Conservation (phyloP, 352 stramenopile species). For the Globisporangium radiosum region DNA sequence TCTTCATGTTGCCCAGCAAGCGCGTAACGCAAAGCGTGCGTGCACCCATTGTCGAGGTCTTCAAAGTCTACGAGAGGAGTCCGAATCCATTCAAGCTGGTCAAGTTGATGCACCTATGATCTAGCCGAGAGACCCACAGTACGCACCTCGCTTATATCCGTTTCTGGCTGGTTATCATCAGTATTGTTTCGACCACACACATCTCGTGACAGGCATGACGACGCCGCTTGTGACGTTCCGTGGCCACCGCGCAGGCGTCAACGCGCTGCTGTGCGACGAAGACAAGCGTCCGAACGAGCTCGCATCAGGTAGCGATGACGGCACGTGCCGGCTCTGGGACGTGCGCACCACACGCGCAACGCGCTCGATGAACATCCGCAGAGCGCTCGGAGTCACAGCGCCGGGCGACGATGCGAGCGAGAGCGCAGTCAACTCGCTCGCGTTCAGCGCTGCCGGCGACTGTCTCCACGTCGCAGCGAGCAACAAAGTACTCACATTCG, state of each 20-base stretch:
- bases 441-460: constrained; percentile 33
- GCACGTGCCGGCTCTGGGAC: constrained; percentile 66
- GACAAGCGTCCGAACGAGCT: constrained; percentile 39
- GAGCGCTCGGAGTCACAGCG: constrained; percentile 28
- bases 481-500: constrained; percentile 64
- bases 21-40: no score
- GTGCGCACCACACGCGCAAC: constrained; percentile 44
- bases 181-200: no score
- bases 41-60: no score
- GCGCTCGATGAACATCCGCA: constrained; percentile 61
- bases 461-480: constrained; percentile 53
- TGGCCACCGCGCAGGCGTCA: constrained; percentile 53
- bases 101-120: no score
- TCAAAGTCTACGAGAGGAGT: no score
- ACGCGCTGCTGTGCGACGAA: constrained; percentile 55
- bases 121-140: no score
- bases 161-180: no score
- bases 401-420: constrained; percentile 21
- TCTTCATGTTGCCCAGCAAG: no score
- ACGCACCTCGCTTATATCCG: no score
- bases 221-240: constrained; percentile 35
- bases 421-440: constrained; percentile 59
- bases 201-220: constrained; percentile 6
- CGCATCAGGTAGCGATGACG: constrained; percentile 62
- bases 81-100: no score